These are phyloP conservation scores for Chenopodium album DNA, from an alignment of 148 eudicot species.

Conservation along the genomic window DNA sequence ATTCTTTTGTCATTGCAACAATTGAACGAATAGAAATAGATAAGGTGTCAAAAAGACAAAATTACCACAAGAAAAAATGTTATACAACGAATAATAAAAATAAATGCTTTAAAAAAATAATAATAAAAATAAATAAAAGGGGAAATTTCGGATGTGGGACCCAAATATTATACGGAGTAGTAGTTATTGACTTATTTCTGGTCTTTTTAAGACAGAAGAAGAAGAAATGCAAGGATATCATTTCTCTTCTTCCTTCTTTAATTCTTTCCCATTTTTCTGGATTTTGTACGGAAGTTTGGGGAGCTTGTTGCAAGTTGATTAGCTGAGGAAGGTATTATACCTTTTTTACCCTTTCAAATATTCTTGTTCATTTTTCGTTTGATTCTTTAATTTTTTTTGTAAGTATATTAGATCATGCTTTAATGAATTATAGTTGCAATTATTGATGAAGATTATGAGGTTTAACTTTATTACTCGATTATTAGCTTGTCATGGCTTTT, in stretches of 20 bases:
- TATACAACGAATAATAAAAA: too few relatives aligned
- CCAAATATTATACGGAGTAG: background rate
- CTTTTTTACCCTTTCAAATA: background rate
- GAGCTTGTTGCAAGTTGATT: constrained; percentile 5
- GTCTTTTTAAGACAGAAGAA: constrained; percentile 2
- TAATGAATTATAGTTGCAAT: background rate
- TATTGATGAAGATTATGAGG: background rate
- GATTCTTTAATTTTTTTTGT: background rate
- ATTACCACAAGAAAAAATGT: too few relatives aligned
- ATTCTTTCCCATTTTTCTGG: background rate
- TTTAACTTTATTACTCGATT: background rate
- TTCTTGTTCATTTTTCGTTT: background rate
- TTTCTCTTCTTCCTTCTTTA: background rate
- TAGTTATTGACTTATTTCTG: background rate
- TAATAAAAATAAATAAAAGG: background rate
- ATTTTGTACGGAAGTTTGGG: background rate
- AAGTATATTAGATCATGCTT: background rate
- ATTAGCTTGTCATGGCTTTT: background rate
- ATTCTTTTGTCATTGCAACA: too few relatives aligned
- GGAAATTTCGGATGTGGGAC: constrained; percentile 23
- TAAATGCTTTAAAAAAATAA: background rate
- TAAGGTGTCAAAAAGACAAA: too few relatives aligned
- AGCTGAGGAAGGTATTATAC: constrained; percentile 9
- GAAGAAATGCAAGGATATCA: background rate
- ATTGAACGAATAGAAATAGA: too few relatives aligned